Evolutionary conservation across 169 alveolate species (phyloP).

Genomic region (Eimeria praecox): DNA sequence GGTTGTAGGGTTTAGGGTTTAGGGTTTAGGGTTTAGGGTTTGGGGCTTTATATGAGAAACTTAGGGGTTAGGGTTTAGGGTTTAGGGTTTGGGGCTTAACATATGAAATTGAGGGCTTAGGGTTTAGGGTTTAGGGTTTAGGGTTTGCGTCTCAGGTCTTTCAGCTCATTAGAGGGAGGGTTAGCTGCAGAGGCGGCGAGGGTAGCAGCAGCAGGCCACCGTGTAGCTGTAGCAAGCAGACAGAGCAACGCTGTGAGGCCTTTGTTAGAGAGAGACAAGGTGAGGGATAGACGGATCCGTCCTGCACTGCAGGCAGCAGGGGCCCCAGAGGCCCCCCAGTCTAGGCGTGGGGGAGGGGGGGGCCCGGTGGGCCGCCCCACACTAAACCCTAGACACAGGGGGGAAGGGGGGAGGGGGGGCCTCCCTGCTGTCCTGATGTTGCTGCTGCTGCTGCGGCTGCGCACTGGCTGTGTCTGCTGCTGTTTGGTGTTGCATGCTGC

Average conservation of each 20-base stretch:
- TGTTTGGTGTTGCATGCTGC: too few species aligned
- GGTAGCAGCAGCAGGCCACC: conserved; percentile 62
- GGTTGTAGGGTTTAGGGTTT: not conserved
- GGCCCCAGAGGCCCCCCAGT: not conserved
- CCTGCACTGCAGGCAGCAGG: not conserved
- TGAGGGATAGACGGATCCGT: too few species aligned
- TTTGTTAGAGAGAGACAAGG: conserved; percentile 46
- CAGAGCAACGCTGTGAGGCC: conserved; percentile 58
- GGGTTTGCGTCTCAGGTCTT: conserved; percentile 23
- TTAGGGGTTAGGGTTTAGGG: not conserved
- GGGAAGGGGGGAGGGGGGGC: not conserved
- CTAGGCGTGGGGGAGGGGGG: not conserved
- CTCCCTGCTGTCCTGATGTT: not conserved
- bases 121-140: not conserved
- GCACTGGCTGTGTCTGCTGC: too few species aligned
- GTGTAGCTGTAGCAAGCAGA: conserved; percentile 21
- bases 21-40: not conserved
- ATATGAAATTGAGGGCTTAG: not conserved
- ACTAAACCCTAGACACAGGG: too few species aligned
- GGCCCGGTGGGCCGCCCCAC: too few species aligned
- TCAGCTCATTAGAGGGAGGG: conserved; percentile 60
- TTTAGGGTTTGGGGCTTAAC: not conserved
- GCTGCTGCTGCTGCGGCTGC: not conserved
- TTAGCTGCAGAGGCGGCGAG: conserved; percentile 60
- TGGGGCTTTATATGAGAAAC: not conserved